Percentiles rank a stretch among this genome's conserved stretches.
Conservation (phyloP, 2,329 filamentous ascomycete species). For the Penicillium decumbens region DNA sequence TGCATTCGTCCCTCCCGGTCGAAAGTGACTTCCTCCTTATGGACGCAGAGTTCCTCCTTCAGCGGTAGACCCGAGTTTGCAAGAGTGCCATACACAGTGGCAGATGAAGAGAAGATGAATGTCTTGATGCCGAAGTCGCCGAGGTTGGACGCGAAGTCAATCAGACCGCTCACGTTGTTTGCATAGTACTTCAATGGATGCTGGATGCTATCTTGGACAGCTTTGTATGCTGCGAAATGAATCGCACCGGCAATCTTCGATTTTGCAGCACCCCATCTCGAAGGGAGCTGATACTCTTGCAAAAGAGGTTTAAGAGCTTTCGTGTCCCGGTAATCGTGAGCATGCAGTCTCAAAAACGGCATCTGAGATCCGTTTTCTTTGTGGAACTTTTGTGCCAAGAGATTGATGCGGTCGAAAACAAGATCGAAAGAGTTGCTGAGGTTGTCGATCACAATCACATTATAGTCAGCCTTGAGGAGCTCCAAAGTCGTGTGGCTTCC, state of each 20-base stretch:
- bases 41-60: slow-evolving; percentile 55
- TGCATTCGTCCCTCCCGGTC: slow-evolving; percentile 44
- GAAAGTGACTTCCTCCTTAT: slow-evolving; percentile 46
- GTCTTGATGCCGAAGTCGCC: slow-evolving; percentile 59
- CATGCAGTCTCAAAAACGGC: slow-evolving; percentile 46
- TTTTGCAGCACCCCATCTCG: slow-evolving; percentile 33
- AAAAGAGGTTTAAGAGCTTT: slow-evolving; percentile 43
- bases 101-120: slow-evolving; percentile 64
- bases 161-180: slow-evolving; percentile 62
- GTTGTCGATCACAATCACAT: slow-evolving; percentile 42
- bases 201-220: slow-evolving; percentile 59
- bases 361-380: slow-evolving; percentile 37
- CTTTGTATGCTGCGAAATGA: slow-evolving; percentile 65
- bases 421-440: slow-evolving; percentile 38
- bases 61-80: slow-evolving; percentile 50
- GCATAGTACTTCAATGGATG: slow-evolving; percentile 61
- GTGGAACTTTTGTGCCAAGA: slow-evolving; percentile 35
- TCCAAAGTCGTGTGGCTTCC: slow-evolving; percentile 43
- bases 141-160: slow-evolving; percentile 56
- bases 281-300: slow-evolving; percentile 38
- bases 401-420: slow-evolving; percentile 35
- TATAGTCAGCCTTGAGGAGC: slow-evolving; percentile 39
- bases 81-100: slow-evolving; percentile 60
- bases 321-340: slow-evolving; percentile 48
- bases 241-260: slow-evolving; percentile 61